Conservation (phyloP, 2,329 filamentous ascomycete genomes). For the Dactylonectria macrodidyma region DNA sequence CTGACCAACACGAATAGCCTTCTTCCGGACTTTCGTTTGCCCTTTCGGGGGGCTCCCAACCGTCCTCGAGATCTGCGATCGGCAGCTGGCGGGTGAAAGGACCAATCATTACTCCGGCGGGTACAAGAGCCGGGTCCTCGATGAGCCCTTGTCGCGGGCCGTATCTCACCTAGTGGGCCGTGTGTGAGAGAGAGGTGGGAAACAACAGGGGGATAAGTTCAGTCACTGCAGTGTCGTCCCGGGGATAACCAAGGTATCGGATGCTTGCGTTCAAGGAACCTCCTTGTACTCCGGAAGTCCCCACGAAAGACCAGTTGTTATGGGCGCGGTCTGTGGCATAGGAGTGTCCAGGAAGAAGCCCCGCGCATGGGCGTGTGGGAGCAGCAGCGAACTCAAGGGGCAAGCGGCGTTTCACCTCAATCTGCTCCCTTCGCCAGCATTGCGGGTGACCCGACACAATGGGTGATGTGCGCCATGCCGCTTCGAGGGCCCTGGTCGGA, state of each 20-base stretch:
- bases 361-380: conserved; percentile 6
- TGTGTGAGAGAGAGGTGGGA: conserved; percentile 19
- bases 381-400: conserved; percentile 23
- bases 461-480: conserved; percentile 50
- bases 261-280: conserved; percentile 30
- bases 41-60: conserved; percentile 21
- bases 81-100: conserved; percentile 21
- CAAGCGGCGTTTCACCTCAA: conserved; percentile 39
- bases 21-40: conserved; percentile 7
- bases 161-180: conserved; percentile 31
- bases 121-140: conserved; percentile 29
- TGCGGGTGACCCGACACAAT: conserved; percentile 47
- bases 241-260: conserved; percentile 9
- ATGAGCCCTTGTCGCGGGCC: conserved; percentile 26
- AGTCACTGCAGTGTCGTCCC: conserved; percentile 18
- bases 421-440: conserved; percentile 28
- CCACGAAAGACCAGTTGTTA: conserved; percentile 11
- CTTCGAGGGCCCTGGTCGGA: conserved; percentile 40
- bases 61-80: conserved; percentile 35
- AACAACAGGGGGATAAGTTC: conserved; percentile 20
- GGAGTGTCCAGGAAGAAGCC: conserved; percentile 1
- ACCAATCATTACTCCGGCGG: conserved; percentile 19
- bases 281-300: conserved; percentile 22
- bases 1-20: neutral
- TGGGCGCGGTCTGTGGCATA: neutral